Base-by-base conservation (phyloP, 2,329 filamentous ascomycete genomes). In the Amauroascus niger region DNA sequence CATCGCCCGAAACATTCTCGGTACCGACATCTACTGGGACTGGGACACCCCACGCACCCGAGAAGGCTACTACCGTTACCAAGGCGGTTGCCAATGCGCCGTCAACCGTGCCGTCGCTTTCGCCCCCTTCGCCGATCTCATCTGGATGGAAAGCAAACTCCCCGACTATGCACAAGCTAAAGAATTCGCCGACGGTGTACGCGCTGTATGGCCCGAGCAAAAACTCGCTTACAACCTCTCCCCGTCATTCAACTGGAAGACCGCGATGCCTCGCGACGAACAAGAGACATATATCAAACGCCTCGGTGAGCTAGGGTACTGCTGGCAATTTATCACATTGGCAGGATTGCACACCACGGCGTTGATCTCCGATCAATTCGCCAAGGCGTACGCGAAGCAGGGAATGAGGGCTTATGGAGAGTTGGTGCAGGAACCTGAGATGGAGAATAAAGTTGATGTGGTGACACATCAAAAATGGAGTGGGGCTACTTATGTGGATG, bases 301-400 rank as follows among this genome's bases (percentile, higher is more conserved):
- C 40, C 86, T 98, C 39, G 89, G 84, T 57, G 66, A 76, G 58
- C 81, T 98, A 47, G 93, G 93, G 59, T 98, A 98, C 81, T 95
- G 88, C 81, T 98, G 93, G 93, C 93, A 98, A 73, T 98, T 98
- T 79, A 98, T 98, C 77, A 98, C 93, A n/a, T 82, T 98, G 35
- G 45, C 91, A 4, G 93, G 93, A 62, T 79, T 98, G 67, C 93
- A 98, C 78, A 95, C 88, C 58, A 96, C 88, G 3, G 93, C 91
- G 35, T 81, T 98, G 51, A 94, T 95, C 74, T 85, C 84, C 65
- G 83, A 97, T 74, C 82, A 84, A 59, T 98, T 98, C 73, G 83
- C 88, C 56, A 81, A 82, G 67, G 87, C 88, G 47, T 98, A 87
- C 70, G 79, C 85, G 54, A 76, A 81, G 69, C 76, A 85, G 56